Conservation (phyloP, 768 basidiomycete species). For the Hydnomerulius pinastri region DNA sequence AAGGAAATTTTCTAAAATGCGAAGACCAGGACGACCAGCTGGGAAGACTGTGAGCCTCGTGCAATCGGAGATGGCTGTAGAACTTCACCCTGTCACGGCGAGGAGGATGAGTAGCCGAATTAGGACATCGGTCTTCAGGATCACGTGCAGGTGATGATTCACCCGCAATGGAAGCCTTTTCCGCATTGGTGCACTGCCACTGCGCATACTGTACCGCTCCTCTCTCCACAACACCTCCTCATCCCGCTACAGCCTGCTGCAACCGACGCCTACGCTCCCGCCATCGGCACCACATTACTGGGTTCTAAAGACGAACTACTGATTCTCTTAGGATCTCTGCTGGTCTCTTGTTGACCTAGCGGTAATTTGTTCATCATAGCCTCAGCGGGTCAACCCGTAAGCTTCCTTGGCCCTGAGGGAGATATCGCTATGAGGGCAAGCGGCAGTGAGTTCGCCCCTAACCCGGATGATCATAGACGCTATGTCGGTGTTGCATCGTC, state of each 20-base stretch:
- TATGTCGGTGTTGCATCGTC: constrained; percentile 16
- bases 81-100: constrained; percentile 4
- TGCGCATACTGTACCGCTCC: too few relatives aligned
- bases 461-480: constrained; percentile 15
- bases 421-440: constrained; percentile 8
- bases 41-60: not conserved
- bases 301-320: not conserved
- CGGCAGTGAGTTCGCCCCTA: constrained; percentile 12
- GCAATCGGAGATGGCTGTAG: not conserved
- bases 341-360: not conserved
- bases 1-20: not conserved
- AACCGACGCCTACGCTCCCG: too few relatives aligned
- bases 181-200: too few relatives aligned
- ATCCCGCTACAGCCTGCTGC: too few relatives aligned
- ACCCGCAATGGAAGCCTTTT: too few relatives aligned
- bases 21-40: not conserved
- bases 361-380: constrained; percentile 6
- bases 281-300: too few relatives aligned
- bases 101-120: too few relatives aligned
- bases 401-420: constrained; percentile 9
- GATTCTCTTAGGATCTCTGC: not conserved
- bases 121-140: too few relatives aligned
- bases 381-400: constrained; percentile 5
- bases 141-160: too few relatives aligned
- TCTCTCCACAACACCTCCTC: too few relatives aligned